Base-by-base conservation (phyloP, 2,329 filamentous ascomycete genomes). In the Fusarium haematococcum region DNA sequence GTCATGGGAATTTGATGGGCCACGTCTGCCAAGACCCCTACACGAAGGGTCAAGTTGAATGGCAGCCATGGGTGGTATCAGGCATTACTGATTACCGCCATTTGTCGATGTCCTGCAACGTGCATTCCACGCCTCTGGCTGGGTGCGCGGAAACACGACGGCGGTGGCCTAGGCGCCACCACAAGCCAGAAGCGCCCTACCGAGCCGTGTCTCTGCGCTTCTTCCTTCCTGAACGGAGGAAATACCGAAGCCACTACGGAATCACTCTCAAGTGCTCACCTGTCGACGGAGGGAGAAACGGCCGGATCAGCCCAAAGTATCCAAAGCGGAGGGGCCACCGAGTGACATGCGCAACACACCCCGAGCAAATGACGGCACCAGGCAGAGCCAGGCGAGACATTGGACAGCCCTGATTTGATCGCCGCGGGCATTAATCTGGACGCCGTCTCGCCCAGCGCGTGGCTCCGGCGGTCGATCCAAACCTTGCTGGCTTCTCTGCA, bases 291-390 rank as follows among this genome's bases (percentile, higher is more conserved):
- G 18, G 18, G n/a, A 30, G 27, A 32, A 32, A 32, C 48, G 27
- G 48, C 27, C 27, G 18, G 16, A n/a, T 52, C 48, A 52, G 48
- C 48, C 48, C 27, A 58, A 52, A 45, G 59, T 50, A 60, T 59
- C 58, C 50, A 50, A 11, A 56, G 68, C 57, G 50, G 63, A 50
- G 54, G 54, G 52, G 50, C 50, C 32, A 25, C 37, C 54, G 48
- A 73, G 67, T 75, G 73, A 75, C 58, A 74, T 75, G 73, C 70
- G 73, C 73, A 71, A 35, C 37, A 30, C 52, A 25, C 52, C 37
- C 32, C 3, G 16, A 10, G 54, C 43, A 75, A 57, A 75, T 64
- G 69, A 70, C 52, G 69, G 63, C 69, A 73, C 70, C 43, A 45
- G 45, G 37, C 45, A 63, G 32, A 25, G 20, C 43, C 41, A 50